phyloP scores from a whole-genome alignment of 2,329 filamentous ascomycete species.

The Aspergillus pseudotamarii region DNA sequence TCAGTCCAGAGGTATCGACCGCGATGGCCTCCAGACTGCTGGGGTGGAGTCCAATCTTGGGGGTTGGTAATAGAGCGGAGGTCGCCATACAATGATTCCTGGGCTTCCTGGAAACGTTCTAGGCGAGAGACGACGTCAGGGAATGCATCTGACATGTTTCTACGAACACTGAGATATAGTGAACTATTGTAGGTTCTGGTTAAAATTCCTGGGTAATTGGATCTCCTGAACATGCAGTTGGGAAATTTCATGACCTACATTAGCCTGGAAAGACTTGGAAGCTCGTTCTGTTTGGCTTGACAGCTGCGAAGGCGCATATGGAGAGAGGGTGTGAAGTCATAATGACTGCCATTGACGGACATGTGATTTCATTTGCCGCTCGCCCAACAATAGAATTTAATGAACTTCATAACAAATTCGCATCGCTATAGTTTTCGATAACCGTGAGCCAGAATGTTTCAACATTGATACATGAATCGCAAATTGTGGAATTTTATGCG shows the following conservation, averaged over 20 bases:
- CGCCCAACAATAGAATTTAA: background rate
- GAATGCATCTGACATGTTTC: slow-evolving; percentile 12
- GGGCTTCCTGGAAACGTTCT: slow-evolving; percentile 37
- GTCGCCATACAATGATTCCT: slow-evolving; percentile 45
- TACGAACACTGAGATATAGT: background rate
- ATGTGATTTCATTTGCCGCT: slow-evolving; percentile 24
- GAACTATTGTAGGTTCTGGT: background rate
- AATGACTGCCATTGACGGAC: slow-evolving; percentile 22
- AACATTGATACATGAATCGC: background rate
- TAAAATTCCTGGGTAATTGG: background rate
- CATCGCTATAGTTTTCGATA: too few species aligned
- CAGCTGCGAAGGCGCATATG: background rate
- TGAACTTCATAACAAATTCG: background rate
- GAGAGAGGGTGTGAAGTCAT: slow-evolving; percentile 33
- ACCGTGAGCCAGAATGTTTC: background rate
- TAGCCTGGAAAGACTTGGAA: background rate
- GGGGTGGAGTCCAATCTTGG: slow-evolving; percentile 52
- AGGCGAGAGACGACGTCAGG: slow-evolving; percentile 26
- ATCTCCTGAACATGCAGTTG: background rate
- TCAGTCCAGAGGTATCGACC: slow-evolving; percentile 65
- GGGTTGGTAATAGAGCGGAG: slow-evolving; percentile 36
- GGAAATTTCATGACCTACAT: background rate
- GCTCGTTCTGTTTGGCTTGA: background rate
- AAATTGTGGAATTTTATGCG: background rate
- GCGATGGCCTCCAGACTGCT: slow-evolving; percentile 56